Conservation (phyloP, 306 rosid species). For the Pueraria montana region DNA sequence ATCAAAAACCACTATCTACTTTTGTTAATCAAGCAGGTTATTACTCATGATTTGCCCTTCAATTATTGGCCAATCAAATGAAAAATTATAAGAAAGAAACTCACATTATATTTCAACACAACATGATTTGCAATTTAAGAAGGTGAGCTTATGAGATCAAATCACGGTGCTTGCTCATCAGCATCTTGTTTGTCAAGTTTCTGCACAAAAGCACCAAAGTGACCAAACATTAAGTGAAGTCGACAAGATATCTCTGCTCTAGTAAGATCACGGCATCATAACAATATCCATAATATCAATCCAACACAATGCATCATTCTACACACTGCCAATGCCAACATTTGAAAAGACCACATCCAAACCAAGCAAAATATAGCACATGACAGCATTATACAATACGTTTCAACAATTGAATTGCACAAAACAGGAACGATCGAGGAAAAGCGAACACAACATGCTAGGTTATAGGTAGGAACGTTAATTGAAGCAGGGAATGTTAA, state of each 20-base stretch:
- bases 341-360: background rate
- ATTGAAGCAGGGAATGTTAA: background rate
- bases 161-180: constrained; percentile 60
- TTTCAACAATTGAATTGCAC: background rate
- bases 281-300: constrained; percentile 10
- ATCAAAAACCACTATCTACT: constrained; percentile 29
- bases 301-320: constrained; percentile 7
- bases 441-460: background rate
- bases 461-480: background rate
- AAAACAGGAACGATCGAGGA: background rate
- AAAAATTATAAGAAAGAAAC: constrained; percentile 22
- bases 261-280: background rate
- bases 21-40: constrained; percentile 34
- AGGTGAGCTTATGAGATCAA: constrained; percentile 8
- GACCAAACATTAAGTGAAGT: constrained; percentile 8
- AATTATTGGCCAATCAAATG: constrained; percentile 31
- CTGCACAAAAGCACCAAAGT: constrained; percentile 50
- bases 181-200: constrained; percentile 58
- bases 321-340: background rate
- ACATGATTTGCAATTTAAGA: constrained; percentile 33
- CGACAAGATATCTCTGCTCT: background rate
- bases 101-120: constrained; percentile 48
- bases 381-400: background rate
- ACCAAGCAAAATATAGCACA: background rate
- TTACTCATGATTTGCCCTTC: constrained; percentile 38